phyloP scores from a whole-genome alignment of 352 stramenopile species.

The Albugo laibachii region DNA sequence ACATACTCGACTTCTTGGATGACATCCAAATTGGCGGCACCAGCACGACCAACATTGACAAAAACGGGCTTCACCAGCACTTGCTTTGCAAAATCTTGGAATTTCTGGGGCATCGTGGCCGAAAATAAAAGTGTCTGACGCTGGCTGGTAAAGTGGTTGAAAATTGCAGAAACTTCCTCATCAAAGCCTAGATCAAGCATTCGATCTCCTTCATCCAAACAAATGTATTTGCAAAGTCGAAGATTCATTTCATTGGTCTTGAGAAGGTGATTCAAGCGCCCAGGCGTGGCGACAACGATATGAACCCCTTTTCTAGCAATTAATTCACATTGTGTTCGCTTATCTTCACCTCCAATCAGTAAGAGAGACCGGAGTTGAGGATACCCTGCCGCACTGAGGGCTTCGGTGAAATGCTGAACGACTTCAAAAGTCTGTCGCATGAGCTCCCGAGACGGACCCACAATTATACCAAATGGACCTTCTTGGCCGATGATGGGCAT shows the following conservation, averaged over 20 bases:
- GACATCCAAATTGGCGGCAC: slow-evolving; percentile 96
- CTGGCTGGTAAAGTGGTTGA: slow-evolving; percentile 95
- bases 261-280: slow-evolving; percentile 92
- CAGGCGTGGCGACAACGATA: slow-evolving; percentile 93
- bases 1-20: slow-evolving; percentile 99
- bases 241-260: slow-evolving; percentile 90
- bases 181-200: slow-evolving; percentile 94
- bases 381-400: slow-evolving; percentile 28
- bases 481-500: slow-evolving; percentile 86
- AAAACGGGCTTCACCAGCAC: slow-evolving; percentile 91
- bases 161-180: slow-evolving; percentile 88
- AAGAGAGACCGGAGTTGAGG: slow-evolving; percentile 82
- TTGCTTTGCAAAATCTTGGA: slow-evolving; percentile 96
- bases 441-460: slow-evolving; percentile 93
- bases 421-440: slow-evolving; percentile 96
- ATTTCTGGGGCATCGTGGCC: slow-evolving; percentile 98
- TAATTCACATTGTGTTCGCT: slow-evolving; percentile 80
- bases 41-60: slow-evolving; percentile 96
- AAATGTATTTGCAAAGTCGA: slow-evolving; percentile 93
- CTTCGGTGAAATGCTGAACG: slow-evolving; percentile 83
- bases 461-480: slow-evolving; percentile 93
- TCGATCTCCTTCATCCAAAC: slow-evolving; percentile 95
- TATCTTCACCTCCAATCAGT: slow-evolving; percentile 91
- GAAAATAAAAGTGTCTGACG: slow-evolving; percentile 96
- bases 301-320: slow-evolving; percentile 83